Percentiles rank a stretch among this genome's conserved stretches.
phyloP scores from a whole-genome alignment of 2,329 filamentous ascomycete species.

The Ophiosphaerella herpotricha region DNA sequence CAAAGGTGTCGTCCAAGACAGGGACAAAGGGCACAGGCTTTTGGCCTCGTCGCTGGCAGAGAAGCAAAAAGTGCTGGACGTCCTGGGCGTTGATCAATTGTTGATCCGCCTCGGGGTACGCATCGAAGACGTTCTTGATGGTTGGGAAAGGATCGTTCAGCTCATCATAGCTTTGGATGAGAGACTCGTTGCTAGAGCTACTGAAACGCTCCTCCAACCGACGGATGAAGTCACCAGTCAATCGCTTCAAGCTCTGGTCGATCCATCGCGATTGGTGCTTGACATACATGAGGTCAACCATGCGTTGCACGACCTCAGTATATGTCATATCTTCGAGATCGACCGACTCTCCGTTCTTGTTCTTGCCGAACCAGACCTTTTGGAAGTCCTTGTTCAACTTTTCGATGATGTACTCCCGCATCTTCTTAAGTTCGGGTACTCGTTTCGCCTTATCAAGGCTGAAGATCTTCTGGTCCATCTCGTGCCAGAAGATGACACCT shows the following conservation, averaged over 20 bases:
- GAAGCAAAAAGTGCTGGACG: conserved; percentile 92
- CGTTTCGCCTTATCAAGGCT: conserved; percentile 81
- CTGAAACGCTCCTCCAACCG: conserved; percentile 97
- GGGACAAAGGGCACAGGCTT: conserved; percentile 98
- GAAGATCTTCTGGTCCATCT: conserved; percentile 99
- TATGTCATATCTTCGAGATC: conserved; percentile 57
- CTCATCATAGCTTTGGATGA: conserved; percentile 88
- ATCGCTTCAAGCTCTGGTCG: conserved; percentile 71
- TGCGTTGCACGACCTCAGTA: conserved; percentile 50
- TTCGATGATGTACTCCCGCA: conserved; percentile 52
- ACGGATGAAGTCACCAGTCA: conserved; percentile 95
- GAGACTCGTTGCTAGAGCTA: conserved; percentile 72
- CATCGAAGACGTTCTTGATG: conserved; percentile 76
- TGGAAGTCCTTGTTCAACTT: conserved; percentile 56
- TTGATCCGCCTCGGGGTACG: conserved; percentile 82
- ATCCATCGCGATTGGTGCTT: conserved; percentile 53
- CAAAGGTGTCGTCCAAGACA: conserved; percentile 93
- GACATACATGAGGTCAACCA: conserved; percentile 55
- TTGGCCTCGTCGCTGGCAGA: conserved; percentile 89
- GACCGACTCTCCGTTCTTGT: conserved; percentile 48
- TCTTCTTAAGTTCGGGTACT: conserved; percentile 49
- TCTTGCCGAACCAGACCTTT: conserved; percentile 55
- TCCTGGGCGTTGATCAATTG: conserved; percentile 99
- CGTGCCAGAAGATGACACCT: conserved; percentile 94
- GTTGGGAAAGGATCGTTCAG: conserved; percentile 79